Percentiles rank a stretch among this genome's conserved stretches.
phyloP scores from a whole-genome alignment of 2,329 filamentous ascomycete genomes.

The Thermothelomyces thermophilus region DNA sequence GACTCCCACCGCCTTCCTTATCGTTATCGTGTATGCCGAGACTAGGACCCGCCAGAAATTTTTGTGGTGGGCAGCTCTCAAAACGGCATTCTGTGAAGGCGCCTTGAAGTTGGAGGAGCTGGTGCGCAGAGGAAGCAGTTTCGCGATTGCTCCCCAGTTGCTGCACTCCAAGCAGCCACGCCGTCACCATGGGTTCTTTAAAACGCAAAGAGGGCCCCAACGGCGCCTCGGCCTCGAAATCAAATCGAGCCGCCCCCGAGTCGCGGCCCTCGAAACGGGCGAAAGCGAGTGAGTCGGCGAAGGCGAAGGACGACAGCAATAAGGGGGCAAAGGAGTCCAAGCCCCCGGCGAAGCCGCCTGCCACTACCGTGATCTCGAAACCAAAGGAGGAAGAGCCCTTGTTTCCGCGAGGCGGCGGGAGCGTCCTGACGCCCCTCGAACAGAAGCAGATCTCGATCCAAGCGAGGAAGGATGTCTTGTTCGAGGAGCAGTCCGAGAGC shows the following conservation, averaged over 20 bases:
- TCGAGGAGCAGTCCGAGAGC: slow-evolving; percentile 65
- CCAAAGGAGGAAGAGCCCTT: slow-evolving; percentile 75
- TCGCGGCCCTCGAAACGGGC: slow-evolving; percentile 44
- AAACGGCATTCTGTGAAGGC: slow-evolving; percentile 9
- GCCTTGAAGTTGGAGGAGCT: not conserved
- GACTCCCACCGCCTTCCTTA: slow-evolving; percentile 23
- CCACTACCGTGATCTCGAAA: slow-evolving; percentile 34
- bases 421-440: slow-evolving; percentile 84
- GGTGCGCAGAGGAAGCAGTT: slow-evolving; percentile 6
- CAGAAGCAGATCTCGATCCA: slow-evolving; percentile 95
- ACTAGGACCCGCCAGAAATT: slow-evolving; percentile 23
- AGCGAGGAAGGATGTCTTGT: slow-evolving; percentile 84
- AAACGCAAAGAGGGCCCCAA: slow-evolving; percentile 54
- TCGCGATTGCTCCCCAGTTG: slow-evolving; percentile 18
- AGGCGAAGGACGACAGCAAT: slow-evolving; percentile 30
- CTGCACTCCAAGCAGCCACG: slow-evolving; percentile 12
- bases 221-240: slow-evolving; percentile 43
- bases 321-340: slow-evolving; percentile 24
- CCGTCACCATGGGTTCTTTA: slow-evolving; percentile 44
- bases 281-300: slow-evolving; percentile 32
- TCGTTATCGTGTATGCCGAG: slow-evolving; percentile 24
- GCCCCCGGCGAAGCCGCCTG: slow-evolving; percentile 30
- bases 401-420: slow-evolving; percentile 89
- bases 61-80: slow-evolving; percentile 20
- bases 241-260: slow-evolving; percentile 40